Evolutionary conservation across 495 filamentous ascomycete genomes (phyloP).

Genomic region (Annulohypoxylon nitens): DNA sequence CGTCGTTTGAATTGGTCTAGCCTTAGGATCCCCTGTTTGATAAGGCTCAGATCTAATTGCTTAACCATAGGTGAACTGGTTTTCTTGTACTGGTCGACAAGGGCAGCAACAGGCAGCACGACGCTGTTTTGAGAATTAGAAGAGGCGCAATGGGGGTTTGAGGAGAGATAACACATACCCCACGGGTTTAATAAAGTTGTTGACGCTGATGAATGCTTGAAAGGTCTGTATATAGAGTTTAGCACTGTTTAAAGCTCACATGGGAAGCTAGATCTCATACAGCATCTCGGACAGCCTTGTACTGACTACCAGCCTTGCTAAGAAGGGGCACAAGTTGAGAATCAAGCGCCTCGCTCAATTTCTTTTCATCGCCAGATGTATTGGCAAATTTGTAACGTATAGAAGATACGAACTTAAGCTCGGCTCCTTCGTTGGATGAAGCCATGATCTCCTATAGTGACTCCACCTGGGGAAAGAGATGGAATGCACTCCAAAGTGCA

Average conservation of each 20-base stretch:
- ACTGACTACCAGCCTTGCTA: constrained; percentile 84
- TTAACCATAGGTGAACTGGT: constrained; percentile 76
- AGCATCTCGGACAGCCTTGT: constrained; percentile 74
- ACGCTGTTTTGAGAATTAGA: constrained; percentile 63
- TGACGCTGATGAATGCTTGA: constrained; percentile 53
- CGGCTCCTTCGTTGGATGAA: constrained; percentile 69
- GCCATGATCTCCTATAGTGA: constrained; percentile 34
- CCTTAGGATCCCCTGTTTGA: constrained; percentile 86
- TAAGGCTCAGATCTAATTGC: constrained; percentile 89
- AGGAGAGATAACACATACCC: constrained; percentile 50
- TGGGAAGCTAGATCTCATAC: constrained; percentile 28
- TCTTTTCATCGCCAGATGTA: constrained; percentile 80
- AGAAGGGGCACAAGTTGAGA: constrained; percentile 85
- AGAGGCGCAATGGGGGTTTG: background rate
- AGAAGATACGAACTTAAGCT: constrained; percentile 88
- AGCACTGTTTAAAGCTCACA: constrained; percentile 20
- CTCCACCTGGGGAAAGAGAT: background rate
- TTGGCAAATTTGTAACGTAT: constrained; percentile 92
- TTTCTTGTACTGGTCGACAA: constrained; percentile 92
- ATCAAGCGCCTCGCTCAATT: constrained; percentile 80
- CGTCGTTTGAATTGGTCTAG: constrained; percentile 64
- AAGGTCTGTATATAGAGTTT: constrained; percentile 42
- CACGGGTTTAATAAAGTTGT: constrained; percentile 59
- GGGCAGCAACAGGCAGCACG: constrained; percentile 82
- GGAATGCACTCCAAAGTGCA: background rate